These are phyloP conservation scores for Houttuynia cordata DNA, from an alignment of 164 flowering plant genomes.

Conservation along the genomic window DNA sequence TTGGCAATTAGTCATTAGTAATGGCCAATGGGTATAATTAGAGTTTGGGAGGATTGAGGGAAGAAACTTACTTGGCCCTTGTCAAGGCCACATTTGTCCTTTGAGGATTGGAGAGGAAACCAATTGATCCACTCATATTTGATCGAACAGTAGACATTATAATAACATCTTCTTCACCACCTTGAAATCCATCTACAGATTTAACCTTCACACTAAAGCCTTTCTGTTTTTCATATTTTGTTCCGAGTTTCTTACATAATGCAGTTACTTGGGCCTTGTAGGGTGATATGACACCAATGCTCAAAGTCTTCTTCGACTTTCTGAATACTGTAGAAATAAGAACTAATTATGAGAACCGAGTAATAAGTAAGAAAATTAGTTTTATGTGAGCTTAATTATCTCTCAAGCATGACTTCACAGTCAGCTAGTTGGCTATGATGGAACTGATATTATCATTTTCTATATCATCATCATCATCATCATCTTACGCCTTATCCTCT, in stretches of 20 bases:
- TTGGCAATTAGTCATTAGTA: neutral
- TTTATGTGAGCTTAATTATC: too few relatives aligned
- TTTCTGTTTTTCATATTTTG: conserved; percentile 8
- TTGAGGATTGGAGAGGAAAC: conserved; percentile 27
- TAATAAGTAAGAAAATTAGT: too few relatives aligned
- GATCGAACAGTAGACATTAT: conserved; percentile 31
- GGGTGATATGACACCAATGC: conserved; percentile 24
- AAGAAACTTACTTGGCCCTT: conserved; percentile 28
- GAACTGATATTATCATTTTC: too few relatives aligned
- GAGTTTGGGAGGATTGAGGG: neutral
- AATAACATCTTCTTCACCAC: conserved; percentile 34
- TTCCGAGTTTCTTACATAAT: conserved; percentile 22
- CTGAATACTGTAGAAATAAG: conserved; percentile 11
- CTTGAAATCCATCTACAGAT: conserved; percentile 50
- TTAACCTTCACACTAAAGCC: conserved; percentile 25
- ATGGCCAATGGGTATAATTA: neutral
- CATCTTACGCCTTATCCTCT: too few relatives aligned
- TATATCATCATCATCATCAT: too few relatives aligned
- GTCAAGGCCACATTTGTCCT: conserved; percentile 42
- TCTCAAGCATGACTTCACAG: too few relatives aligned
- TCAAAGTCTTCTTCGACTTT: conserved; percentile 8
- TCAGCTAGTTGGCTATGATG: too few relatives aligned
- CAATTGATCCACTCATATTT: conserved; percentile 22
- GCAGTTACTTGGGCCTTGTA: conserved; percentile 36
- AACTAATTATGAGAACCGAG: too few relatives aligned